Evolutionary conservation across 2,329 filamentous ascomycete genomes (phyloP).

Genomic region (Verticillium dahliae): DNA sequence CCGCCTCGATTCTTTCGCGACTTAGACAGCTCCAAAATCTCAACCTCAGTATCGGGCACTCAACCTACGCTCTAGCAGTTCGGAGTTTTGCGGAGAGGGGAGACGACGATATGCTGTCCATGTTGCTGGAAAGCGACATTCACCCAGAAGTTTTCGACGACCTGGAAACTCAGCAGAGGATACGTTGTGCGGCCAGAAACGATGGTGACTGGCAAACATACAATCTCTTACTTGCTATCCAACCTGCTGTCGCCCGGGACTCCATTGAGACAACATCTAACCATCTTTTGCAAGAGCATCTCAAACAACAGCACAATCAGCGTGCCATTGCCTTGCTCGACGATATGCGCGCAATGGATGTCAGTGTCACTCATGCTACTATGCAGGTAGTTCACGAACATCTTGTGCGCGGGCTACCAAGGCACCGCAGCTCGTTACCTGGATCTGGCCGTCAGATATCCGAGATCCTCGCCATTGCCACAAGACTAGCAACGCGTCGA

Average conservation of each 20-base stretch:
- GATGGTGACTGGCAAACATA: background rate
- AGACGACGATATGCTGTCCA: constrained; percentile 40
- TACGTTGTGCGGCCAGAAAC: constrained; percentile 19
- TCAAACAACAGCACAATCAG: constrained; percentile 18
- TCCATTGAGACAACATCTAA: constrained; percentile 24
- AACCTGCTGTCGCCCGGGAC: constrained; percentile 24
- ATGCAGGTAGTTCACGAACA: constrained; percentile 4
- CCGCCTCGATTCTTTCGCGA: constrained; percentile 48
- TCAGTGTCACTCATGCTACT: constrained; percentile 17
- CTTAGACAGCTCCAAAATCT: constrained; percentile 54
- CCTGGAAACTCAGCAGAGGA: constrained; percentile 27
- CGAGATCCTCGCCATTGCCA: constrained; percentile 3
- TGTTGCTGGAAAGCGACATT: constrained; percentile 41
- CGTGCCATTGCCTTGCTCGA: constrained; percentile 25
- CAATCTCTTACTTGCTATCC: constrained; percentile 34
- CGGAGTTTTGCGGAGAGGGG: constrained; percentile 54
- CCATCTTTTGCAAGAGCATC: constrained; percentile 20
- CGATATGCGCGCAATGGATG: constrained; percentile 26
- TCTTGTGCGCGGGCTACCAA: constrained; percentile 5
- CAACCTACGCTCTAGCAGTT: constrained; percentile 60
- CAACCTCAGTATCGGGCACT: constrained; percentile 56
- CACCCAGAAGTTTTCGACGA: constrained; percentile 52
- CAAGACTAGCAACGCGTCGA: constrained; percentile 2
- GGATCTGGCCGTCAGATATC: background rate
- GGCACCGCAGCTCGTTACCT: background rate